Evolutionary conservation across 805 yeast genomes (phyloP).

Genomic region (Ogataea parapolymorpha): DNA sequence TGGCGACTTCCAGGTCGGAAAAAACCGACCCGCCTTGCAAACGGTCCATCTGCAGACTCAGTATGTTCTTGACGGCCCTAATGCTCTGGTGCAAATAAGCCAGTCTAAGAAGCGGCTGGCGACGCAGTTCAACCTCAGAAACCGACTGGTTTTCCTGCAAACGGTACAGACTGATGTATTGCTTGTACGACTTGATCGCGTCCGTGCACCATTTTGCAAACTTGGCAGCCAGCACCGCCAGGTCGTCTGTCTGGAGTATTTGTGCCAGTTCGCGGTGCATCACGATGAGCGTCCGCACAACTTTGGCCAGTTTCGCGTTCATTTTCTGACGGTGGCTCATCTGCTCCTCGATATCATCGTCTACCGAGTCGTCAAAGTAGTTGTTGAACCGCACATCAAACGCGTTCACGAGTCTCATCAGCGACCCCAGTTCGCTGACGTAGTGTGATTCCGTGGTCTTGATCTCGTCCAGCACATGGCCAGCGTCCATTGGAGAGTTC

Average conservation of each 20-base stretch:
- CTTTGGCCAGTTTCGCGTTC: slow-evolving; percentile 19
- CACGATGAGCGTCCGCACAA: slow-evolving; percentile 14
- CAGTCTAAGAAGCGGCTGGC: slow-evolving; percentile 32
- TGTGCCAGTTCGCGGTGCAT: slow-evolving; percentile 20
- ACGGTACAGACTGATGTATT: slow-evolving; percentile 24
- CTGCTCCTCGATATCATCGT: slow-evolving; percentile 25
- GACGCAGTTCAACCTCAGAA: slow-evolving; percentile 27
- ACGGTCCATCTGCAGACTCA: slow-evolving; percentile 19
- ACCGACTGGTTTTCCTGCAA: slow-evolving; percentile 23
- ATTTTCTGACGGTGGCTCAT: slow-evolving; percentile 16
- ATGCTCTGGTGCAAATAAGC: slow-evolving; percentile 25
- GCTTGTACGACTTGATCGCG: slow-evolving; percentile 18
- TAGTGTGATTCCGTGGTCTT: slow-evolving; percentile 21
- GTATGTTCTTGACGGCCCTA: slow-evolving; percentile 19
- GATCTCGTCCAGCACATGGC: slow-evolving; percentile 10
- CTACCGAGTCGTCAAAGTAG: slow-evolving; percentile 28
- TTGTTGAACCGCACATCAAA: slow-evolving; percentile 29
- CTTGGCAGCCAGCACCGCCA: slow-evolving; percentile 10
- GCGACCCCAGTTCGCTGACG: slow-evolving; percentile 18
- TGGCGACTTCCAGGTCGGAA: slow-evolving; percentile 25
- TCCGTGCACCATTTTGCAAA: slow-evolving; percentile 28
- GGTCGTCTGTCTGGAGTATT: slow-evolving; percentile 13
- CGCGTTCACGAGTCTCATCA: slow-evolving; percentile 20
- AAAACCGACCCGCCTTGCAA: slow-evolving; percentile 20
- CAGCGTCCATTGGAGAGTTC: neutral